Percentiles rank a stretch among this genome's conserved stretches.
Conservation (phyloP, 345 rosid species). For the Streptanthus diversifolius region DNA sequence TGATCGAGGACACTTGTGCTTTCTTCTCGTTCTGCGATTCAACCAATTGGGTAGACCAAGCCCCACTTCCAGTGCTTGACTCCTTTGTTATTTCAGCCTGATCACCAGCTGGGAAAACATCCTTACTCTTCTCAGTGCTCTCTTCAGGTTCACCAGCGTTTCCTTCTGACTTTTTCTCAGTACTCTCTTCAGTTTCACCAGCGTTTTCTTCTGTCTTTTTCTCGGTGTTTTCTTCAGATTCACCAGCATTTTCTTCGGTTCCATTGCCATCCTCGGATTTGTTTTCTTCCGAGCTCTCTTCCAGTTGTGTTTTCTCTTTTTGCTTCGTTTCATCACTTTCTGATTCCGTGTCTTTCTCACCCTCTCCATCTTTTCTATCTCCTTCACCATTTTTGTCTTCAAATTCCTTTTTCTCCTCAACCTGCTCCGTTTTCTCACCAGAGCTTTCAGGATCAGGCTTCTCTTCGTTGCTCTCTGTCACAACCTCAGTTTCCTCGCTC, state of each 20-base stretch:
- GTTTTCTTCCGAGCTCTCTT: slow-evolving; percentile 39
- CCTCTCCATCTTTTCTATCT: slow-evolving; percentile 30
- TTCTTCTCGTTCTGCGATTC: slow-evolving; percentile 91
- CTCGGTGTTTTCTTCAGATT: slow-evolving; percentile 32
- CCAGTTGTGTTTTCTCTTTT: slow-evolving; percentile 33
- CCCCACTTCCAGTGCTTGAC: slow-evolving; percentile 54
- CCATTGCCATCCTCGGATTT: slow-evolving; percentile 26
- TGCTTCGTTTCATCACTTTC: slow-evolving; percentile 31
- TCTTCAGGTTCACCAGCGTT: slow-evolving; percentile 27
- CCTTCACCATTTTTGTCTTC: slow-evolving; percentile 45
- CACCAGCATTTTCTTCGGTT: slow-evolving; percentile 23
- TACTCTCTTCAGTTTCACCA: slow-evolving; percentile 29
- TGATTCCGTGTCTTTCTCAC: slow-evolving; percentile 27
- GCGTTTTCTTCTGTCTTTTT: slow-evolving; percentile 29
- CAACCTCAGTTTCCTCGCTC: slow-evolving; percentile 40
- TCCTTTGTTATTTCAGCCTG: slow-evolving; percentile 67
- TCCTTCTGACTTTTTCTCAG: slow-evolving; percentile 32
- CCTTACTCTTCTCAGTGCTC: slow-evolving; percentile 36
- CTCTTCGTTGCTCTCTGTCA: slow-evolving; percentile 32
- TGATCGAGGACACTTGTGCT: slow-evolving; percentile 37
- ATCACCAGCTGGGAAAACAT: slow-evolving; percentile 44
- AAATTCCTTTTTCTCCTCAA: slow-evolving; percentile 29
- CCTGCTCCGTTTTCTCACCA: slow-evolving; percentile 34
- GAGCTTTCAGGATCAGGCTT: slow-evolving; percentile 33
- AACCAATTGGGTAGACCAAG: slow-evolving; percentile 76